Evolutionary conservation across 176 grass and related monocot genomes (phyloP), one percentile per base, ranked within the genome.

Genomic region (Lolium rigidum): DNA sequence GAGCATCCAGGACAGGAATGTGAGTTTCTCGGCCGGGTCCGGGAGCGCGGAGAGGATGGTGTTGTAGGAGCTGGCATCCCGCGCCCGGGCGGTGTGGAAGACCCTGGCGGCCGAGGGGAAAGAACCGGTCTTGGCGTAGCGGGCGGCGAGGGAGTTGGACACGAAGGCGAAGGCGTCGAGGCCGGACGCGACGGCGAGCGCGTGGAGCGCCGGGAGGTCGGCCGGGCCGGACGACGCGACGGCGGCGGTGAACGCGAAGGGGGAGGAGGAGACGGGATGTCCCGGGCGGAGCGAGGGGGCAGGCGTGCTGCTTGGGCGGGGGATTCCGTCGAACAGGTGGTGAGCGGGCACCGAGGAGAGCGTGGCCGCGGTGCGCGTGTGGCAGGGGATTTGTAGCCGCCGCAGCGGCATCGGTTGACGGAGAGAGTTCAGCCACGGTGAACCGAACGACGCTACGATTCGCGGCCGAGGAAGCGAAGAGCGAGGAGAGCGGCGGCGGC

Each of bases 41-140:
- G 86, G 80, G 49, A 89, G 79, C 57, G 86, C 85, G 24, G 96
- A 91, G 37, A 98, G 82, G 57, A 91, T 86, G 73, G 96, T 95
- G 64, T 98, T 98, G 91, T 94, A 98, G 64, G 96, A 94, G 82
- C 84, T 86, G 43, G 43, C 58, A 35, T 98, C 91, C 61, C 76
- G 81, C 6, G 41, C 66, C 10, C 67, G 55, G 41, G 89, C 91
- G 7, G 66, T 25, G 69, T 47, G 51, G 83, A 95, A 95, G 10
- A 98, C 50, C 80, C 73, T 35, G 63, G 69, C 52, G 12, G 91
- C 91, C 0, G 85, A 58, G 25, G 82, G 38, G 59, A 91, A 65
- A 43, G 80, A 80, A 14, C 89, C 89, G 0, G 52, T 88, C 80
- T 88, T 95, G 82, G 85, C 82, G 84, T 98, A 95, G 78, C 89